A percentile compares a stretch with the other conserved stretches of the same genome.
Conservation (phyloP, 2,329 filamentous ascomycete species). For the Talaromyces verruculosus region DNA sequence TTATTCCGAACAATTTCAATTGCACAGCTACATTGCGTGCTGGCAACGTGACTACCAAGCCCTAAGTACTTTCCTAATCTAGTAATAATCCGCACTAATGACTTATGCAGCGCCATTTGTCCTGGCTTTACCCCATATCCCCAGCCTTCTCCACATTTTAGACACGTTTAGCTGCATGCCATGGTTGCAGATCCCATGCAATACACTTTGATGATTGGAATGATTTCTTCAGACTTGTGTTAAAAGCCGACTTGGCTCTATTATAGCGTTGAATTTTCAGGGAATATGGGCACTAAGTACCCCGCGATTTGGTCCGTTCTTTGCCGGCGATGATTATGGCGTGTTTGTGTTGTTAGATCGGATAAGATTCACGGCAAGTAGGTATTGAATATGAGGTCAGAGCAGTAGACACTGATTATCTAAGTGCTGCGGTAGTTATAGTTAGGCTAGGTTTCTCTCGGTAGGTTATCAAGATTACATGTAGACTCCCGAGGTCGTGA, state of each 20-base stretch:
- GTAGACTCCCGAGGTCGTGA: no score
- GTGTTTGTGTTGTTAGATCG: not conserved
- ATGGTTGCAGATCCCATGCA: not conserved
- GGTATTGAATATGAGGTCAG: not conserved
- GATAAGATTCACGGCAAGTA: constrained; percentile 7
- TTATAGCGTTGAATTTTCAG: not conserved
- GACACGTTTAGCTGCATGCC: not conserved
- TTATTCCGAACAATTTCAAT: not conserved
- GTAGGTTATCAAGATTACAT: no score
- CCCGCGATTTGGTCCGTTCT: not conserved
- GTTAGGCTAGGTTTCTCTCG: no score
- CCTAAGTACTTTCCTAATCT: not conserved
- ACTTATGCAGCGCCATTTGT: not conserved
- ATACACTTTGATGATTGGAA: not conserved
- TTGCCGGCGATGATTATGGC: no score
- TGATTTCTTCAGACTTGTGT: not conserved
- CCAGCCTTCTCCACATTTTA: constrained; percentile 11
- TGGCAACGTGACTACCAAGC: not conserved
- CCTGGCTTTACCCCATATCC: constrained; percentile 1
- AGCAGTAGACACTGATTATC: no score
- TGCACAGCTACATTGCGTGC: not conserved
- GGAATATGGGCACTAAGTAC: not conserved
- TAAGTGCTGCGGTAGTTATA: not conserved
- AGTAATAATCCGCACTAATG: not conserved
- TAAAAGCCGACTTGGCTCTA: not conserved